phyloP scores from a whole-genome alignment of 2,329 filamentous ascomycete genomes.

The Sporothrix curviconia region DNA sequence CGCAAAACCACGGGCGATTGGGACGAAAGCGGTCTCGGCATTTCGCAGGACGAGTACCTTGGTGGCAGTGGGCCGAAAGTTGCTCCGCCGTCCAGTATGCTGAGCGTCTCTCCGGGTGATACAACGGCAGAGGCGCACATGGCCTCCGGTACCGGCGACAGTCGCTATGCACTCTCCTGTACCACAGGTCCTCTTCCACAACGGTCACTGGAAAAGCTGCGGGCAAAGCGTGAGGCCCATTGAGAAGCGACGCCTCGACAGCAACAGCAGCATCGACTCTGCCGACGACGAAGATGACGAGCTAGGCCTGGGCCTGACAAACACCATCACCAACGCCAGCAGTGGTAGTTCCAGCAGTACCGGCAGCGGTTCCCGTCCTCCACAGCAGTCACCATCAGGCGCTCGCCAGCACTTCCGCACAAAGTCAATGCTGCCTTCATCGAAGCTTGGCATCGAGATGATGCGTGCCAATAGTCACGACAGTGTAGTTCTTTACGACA shows the following conservation, averaged over 20 bases:
- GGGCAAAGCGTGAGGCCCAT: conserved; percentile 67
- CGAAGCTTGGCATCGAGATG: conserved; percentile 93
- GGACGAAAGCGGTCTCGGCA: conserved; percentile 72
- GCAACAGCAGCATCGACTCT: conserved; percentile 62
- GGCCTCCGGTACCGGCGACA: conserved; percentile 55
- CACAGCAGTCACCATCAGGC: not conserved
- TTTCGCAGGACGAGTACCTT: conserved; percentile 54
- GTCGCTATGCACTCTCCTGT: conserved; percentile 44
- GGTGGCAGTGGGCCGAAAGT: not conserved
- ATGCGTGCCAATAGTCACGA: conserved; percentile 94
- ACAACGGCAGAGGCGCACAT: conserved; percentile 35
- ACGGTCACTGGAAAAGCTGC: conserved; percentile 66
- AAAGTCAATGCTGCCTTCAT: conserved; percentile 61
- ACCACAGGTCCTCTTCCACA: conserved; percentile 42
- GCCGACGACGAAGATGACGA: conserved; percentile 96
- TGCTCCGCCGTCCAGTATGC: too few species aligned
- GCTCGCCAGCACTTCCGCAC: conserved; percentile 40
- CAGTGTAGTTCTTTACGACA: conserved; percentile 50
- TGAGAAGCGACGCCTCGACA: conserved; percentile 64
- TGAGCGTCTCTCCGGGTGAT: too few species aligned
- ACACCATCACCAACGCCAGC: conserved; percentile 27
- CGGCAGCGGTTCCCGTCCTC: conserved; percentile 30
- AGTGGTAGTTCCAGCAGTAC: conserved; percentile 18
- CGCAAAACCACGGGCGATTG: conserved; percentile 70
- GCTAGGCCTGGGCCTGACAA: conserved; percentile 46